Conservation (phyloP, 2,329 filamentous ascomycete species). For the Claviceps cyperi region DNA sequence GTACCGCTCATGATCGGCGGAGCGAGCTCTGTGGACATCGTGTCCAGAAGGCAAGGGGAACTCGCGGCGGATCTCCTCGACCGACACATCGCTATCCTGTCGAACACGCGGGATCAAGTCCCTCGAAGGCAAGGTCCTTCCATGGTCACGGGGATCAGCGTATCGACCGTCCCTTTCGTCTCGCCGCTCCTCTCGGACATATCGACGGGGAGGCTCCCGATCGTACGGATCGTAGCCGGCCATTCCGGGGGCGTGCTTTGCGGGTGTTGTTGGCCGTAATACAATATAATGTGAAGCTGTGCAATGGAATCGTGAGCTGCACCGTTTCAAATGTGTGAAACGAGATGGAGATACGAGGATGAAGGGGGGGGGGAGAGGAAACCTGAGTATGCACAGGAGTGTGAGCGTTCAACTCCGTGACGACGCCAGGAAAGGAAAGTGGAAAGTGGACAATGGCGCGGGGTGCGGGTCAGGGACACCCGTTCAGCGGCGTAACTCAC, state of each 20-base stretch:
- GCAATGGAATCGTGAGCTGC: background rate
- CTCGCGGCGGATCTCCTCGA: conserved; percentile 74
- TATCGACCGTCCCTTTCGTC: conserved; percentile 39
- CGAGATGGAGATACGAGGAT: background rate
- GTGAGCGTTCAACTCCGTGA: background rate
- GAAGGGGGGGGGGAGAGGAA: background rate
- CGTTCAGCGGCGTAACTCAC: background rate
- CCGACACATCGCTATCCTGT: conserved; percentile 58
- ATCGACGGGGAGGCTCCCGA: conserved; percentile 33
- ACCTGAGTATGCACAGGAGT: background rate
- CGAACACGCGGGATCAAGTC: conserved; percentile 45
- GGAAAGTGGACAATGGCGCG: background rate
- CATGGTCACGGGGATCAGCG: conserved; percentile 36
- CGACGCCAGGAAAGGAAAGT: background rate
- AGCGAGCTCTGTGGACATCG: conserved; percentile 47
- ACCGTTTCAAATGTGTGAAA: background rate
- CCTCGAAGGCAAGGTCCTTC: conserved; percentile 29
- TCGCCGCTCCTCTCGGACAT: conserved; percentile 39
- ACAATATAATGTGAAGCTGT: background rate
- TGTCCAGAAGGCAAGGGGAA: conserved; percentile 55
- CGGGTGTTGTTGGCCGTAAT: background rate
- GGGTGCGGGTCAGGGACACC: background rate
- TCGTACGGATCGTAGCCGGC: conserved; percentile 42
- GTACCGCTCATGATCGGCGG: conserved; percentile 40
- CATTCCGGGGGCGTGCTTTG: conserved; percentile 12